Base-by-base conservation (phyloP, 2,329 filamentous ascomycete genomes). In the Aschersonia sp. region DNA sequence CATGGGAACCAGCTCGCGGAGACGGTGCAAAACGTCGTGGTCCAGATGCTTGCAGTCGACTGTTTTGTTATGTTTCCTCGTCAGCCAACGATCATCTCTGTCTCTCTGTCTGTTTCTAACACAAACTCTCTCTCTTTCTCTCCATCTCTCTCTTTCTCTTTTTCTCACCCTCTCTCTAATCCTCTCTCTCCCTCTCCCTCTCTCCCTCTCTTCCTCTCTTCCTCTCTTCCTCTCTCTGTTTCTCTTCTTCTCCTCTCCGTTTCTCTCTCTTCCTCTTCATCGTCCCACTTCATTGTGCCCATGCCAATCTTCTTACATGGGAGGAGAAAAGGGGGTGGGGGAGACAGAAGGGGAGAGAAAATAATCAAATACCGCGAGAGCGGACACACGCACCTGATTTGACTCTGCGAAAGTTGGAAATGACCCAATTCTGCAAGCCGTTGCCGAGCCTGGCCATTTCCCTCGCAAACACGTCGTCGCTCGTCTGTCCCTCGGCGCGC, bases 341-440 rank as follows among this genome's bases (percentile, higher is more conserved):
- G 3, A 3, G 22, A 22, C 22, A 22, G 22, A 22, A 22, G 22
- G 22, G 3, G 22, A 22, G 22, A 22, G 22, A 22, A 22, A 22
- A 22, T 2, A 22, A 22, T 22, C 2, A 3, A 22, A 22, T 22
- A 22, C 22, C 22, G 33, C 33, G 33, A 37, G 33, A 9, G 33
- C 8, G 33, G 12, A 12, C 8, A 9, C 2, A 37, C 33, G 8
- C 58, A 75, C 72, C 66, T 44, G 83, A 63, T 63, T 73, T 83
- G 10, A 74, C 70, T 52, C 75, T 76, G 46, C 83, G 71, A 53
- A 83, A 87, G 58, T 83, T 76, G 30, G 76, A 73, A 55, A 87
- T 79, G 4, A 82, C 76, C 83, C 83, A 87, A 55, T 87, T 85
- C 63, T 86, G 81, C 54, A 85, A 63, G 30, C 81, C 76, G 55